Percentiles rank a stretch among this genome's conserved stretches.
Conservation (phyloP, 305 asterid species). For the Petunia hybrid region DNA sequence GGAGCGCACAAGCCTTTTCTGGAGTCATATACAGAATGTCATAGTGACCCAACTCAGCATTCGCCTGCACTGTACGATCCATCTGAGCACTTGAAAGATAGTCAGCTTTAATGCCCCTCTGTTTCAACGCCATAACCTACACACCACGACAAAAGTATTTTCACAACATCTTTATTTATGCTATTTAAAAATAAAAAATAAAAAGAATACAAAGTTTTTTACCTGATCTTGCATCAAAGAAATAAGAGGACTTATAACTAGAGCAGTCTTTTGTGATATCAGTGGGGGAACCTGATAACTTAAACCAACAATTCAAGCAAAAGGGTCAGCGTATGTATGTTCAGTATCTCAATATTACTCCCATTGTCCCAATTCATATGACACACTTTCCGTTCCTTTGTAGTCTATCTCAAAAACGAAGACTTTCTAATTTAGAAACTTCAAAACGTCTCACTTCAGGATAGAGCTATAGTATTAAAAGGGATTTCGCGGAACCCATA, state of each 20-base stretch:
- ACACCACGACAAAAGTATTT: conserved; percentile 31
- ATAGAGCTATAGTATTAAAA: no score
- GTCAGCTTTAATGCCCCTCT: conserved; percentile 84
- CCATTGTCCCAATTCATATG: no score
- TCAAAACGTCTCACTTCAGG: no score
- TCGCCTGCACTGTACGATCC: conserved; percentile 56
- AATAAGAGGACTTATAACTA: conserved; percentile 89
- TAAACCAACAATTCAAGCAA: conserved; percentile 36
- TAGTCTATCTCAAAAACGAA: no score
- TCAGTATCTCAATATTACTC: neutral
- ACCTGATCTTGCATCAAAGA: conserved; percentile 99
- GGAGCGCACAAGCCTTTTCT: conserved; percentile 72
- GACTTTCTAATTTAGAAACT: no score
- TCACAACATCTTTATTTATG: neutral
- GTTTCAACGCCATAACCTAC: conserved; percentile 92
- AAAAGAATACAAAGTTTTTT: neutral
- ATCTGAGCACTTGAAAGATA: conserved; percentile 90
- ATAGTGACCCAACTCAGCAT: conserved; percentile 77
- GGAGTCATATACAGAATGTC: conserved; percentile 89
- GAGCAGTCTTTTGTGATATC: conserved; percentile 73
- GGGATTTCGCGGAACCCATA: no score
- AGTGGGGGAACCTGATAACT: conserved; percentile 97
- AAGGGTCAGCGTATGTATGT: conserved; percentile 6
- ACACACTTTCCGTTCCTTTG: no score
- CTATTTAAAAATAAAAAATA: neutral